Base-by-base conservation (phyloP, 2,329 filamentous ascomycete genomes). In the Cladosporium sp. region DNA sequence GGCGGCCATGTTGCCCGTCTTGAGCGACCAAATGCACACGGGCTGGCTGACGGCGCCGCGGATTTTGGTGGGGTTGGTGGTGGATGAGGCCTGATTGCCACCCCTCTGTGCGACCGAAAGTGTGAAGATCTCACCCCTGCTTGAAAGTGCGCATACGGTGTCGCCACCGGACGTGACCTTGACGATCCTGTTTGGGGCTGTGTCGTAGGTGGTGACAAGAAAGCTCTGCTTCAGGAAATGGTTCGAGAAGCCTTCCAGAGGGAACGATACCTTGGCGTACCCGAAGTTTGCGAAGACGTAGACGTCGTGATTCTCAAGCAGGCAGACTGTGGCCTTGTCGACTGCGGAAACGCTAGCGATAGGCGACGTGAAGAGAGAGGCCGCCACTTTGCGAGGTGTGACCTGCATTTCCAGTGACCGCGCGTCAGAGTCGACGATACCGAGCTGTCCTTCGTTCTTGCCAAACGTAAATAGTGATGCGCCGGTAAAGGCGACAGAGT, bases 201-300 rank as follows among this genome's bases (percentile, higher is more conserved):
- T 72, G 52, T 88, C 83, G 60, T 87, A 82, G 58, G 83, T 76
- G 13, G 82, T 83, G 48, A 84, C 77, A 66, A 85, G 72, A 54
- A 84, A 84, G 49, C 81, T 83, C 52, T 81, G 77, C 54, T 80
- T 79, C 19, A 92, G 76, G 41, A 86, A 84, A 55, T 82, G 82
- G 54, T 85, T 89, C 16, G 80, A 79, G 58, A 89, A 85, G 5
- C 82, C 80, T 58, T 91, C 87, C 33, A 88, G 75, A 0, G 89
- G 87, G 58, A 97, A 95, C 43, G 83, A 84, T 51, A 97, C 78
- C 58, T 89, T 88, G n/a, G 90, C 89, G 66, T 95, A 97, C 4
- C 92, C 92, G 63, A 95, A 97, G 60, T 95, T 95, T 1, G 90
- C 92, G 62, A 98, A 95, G 0, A 98, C 85, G 77, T 87, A 95